Percentiles rank a stretch among this genome's conserved stretches.
Evolutionary conservation across 495 filamentous ascomycete species (phyloP).

Genomic region (Aeminium ludgeri): DNA sequence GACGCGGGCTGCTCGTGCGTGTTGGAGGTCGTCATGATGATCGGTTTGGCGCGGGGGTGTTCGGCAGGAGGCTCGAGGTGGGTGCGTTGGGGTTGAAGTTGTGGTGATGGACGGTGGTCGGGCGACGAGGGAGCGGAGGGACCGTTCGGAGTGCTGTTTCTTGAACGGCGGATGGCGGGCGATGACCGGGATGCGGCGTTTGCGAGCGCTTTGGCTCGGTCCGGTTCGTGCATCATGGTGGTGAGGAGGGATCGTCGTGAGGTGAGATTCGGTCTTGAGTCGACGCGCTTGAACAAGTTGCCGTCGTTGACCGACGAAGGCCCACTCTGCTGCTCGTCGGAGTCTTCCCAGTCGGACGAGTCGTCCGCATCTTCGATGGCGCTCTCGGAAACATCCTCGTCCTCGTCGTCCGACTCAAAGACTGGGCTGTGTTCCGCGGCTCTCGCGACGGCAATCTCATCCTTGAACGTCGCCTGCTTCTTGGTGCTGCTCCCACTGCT

Average conservation of each 20-base stretch:
- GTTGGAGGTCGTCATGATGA: slow-evolving; percentile 60
- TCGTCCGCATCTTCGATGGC: slow-evolving; percentile 52
- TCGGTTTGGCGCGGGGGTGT: slow-evolving; percentile 64
- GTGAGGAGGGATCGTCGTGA: slow-evolving; percentile 82
- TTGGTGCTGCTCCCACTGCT: slow-evolving; percentile 27
- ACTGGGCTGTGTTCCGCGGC: slow-evolving; percentile 49
- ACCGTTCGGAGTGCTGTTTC: slow-evolving; percentile 54
- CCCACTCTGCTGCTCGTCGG: slow-evolving; percentile 71
- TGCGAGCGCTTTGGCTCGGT: slow-evolving; percentile 47
- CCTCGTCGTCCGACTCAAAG: slow-evolving; percentile 43
- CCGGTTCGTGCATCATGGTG: slow-evolving; percentile 65
- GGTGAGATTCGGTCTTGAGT: slow-evolving; percentile 69
- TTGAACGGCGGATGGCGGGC: slow-evolving; percentile 63
- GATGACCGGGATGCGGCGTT: slow-evolving; percentile 60
- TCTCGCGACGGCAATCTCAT: slow-evolving; percentile 50
- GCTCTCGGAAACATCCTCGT: slow-evolving; percentile 32
- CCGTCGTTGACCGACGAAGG: slow-evolving; percentile 66
- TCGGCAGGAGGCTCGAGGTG: too few species aligned
- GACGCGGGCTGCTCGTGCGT: slow-evolving; percentile 47
- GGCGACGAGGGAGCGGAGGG: slow-evolving; percentile 61
- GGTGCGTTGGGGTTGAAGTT: slow-evolving; percentile 1
- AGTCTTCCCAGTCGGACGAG: slow-evolving; percentile 88
- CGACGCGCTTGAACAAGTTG: slow-evolving; percentile 70
- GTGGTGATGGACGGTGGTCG: slow-evolving; percentile 27
- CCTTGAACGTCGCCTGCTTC: slow-evolving; percentile 76